A percentile compares a stretch with the other conserved stretches of the same genome.
Conservation (phyloP, 441 rosid genomes). For the Pelargonium fulgidum region DNA sequence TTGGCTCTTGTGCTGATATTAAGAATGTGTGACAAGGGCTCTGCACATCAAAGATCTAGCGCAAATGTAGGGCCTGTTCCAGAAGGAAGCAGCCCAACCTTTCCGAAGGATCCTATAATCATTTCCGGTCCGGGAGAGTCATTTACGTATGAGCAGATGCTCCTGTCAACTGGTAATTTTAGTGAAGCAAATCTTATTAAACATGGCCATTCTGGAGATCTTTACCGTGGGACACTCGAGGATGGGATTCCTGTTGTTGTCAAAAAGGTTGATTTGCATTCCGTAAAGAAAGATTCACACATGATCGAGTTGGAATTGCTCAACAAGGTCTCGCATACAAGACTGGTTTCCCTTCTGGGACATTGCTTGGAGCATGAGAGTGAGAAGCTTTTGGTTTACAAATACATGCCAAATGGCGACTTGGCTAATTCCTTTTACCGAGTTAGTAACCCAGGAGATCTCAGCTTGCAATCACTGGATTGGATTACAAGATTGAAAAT, state of each 20-base stretch:
- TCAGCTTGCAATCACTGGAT: slow-evolving; percentile 73
- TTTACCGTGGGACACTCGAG: slow-evolving; percentile 58
- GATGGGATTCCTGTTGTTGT: slow-evolving; percentile 52
- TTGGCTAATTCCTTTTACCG: slow-evolving; percentile 68
- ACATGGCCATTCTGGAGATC: slow-evolving; percentile 86
- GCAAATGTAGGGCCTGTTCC: slow-evolving; percentile 51
- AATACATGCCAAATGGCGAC: slow-evolving; percentile 78
- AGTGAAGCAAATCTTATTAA: slow-evolving; percentile 63
- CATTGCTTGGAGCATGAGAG: slow-evolving; percentile 71
- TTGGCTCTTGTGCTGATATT: slow-evolving; percentile 35
- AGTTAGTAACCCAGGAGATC: slow-evolving; percentile 45
- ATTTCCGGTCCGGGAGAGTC: slow-evolving; percentile 61
- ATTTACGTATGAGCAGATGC: slow-evolving; percentile 63
- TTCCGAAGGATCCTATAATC: slow-evolving; percentile 43
- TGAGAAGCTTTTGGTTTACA: slow-evolving; percentile 76
- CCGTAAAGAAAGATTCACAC: slow-evolving; percentile 46
- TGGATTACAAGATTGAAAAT: slow-evolving; percentile 97
- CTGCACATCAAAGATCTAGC: slow-evolving; percentile 38
- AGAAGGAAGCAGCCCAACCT: slow-evolving; percentile 40
- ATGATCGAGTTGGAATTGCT: slow-evolving; percentile 64
- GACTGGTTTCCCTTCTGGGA: slow-evolving; percentile 78
- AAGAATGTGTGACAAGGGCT: slow-evolving; percentile 37
- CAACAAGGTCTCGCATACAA: slow-evolving; percentile 57
- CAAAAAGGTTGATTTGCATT: slow-evolving; percentile 53
- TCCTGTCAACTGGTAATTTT: slow-evolving; percentile 59